phyloP scores from a whole-genome alignment of 768 basidiomycete genomes.

The Suillus decipiens region DNA sequence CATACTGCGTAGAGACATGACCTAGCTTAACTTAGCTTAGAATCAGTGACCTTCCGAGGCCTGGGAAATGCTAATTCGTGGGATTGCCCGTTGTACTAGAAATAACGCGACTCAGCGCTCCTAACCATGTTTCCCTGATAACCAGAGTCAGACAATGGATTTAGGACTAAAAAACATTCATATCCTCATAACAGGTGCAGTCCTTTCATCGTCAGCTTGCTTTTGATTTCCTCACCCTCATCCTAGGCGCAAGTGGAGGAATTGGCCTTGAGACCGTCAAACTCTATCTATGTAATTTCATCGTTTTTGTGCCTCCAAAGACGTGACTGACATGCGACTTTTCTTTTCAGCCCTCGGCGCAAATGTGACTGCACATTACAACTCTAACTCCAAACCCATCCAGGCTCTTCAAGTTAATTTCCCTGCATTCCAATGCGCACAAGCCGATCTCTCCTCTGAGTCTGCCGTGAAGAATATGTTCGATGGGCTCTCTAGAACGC shows the following conservation, averaged over 20 bases:
- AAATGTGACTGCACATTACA: constrained; percentile 71
- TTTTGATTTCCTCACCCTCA: neutral
- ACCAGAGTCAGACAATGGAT: constrained; percentile 42
- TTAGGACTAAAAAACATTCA: constrained; percentile 61
- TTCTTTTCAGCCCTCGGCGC: constrained; percentile 61
- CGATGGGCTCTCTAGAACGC: constrained; percentile 32
- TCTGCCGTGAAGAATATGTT: constrained; percentile 54
- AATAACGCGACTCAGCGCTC: neutral
- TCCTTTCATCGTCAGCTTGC: neutral
- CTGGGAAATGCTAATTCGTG: neutral
- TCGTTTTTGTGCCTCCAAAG: neutral
- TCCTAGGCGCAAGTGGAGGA: constrained; percentile 69
- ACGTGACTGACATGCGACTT: neutral
- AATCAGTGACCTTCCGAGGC: neutral
- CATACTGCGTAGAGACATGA: neutral
- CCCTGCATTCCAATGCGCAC: constrained; percentile 37
- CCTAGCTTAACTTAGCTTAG: neutral
- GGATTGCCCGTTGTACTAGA: neutral
- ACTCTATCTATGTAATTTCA: constrained; percentile 53
- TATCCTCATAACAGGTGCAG: constrained; percentile 69
- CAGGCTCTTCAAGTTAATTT: constrained; percentile 41
- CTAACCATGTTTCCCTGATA: neutral
- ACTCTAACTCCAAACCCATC: constrained; percentile 48
- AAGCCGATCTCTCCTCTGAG: constrained; percentile 63
- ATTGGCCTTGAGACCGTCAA: constrained; percentile 69